Percentiles rank a stretch among this genome's conserved stretches.
These are phyloP conservation scores for Plasmodium gaboni DNA, from an alignment of 169 alveolate genomes.

Conservation along the genomic window DNA sequence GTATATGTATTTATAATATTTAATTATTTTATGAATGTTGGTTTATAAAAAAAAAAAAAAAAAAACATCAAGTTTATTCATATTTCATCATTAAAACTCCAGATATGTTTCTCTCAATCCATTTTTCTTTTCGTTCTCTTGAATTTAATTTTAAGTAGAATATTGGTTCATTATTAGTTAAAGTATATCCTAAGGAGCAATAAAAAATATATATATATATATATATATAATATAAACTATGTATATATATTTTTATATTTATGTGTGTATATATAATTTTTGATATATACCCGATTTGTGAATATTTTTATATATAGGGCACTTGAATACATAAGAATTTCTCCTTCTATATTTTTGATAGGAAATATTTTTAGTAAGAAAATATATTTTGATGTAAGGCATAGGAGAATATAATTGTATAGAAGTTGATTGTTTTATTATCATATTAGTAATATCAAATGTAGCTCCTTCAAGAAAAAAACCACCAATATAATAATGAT, in stretches of 20 bases:
- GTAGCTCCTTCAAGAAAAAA: conserved; percentile 60
- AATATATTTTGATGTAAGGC: conserved; percentile 51
- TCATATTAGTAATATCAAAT: conserved; percentile 45
- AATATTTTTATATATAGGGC: conserved; percentile 68
- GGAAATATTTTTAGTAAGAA: conserved; percentile 31
- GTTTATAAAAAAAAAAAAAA: background rate
- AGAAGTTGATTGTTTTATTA: conserved; percentile 47
- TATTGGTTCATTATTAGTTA: conserved; percentile 47
- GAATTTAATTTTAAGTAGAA: conserved; percentile 64
- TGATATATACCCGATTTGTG: conserved; percentile 41
- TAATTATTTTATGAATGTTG: background rate
- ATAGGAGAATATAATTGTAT: conserved; percentile 59
- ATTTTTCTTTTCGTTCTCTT: conserved; percentile 59
- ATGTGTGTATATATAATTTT: background rate
- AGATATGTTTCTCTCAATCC: conserved; percentile 67
- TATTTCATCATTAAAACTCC: conserved; percentile 55
- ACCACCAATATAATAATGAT: conserved; percentile 58
- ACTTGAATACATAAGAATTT: conserved; percentile 33
- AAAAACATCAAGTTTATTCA: background rate
- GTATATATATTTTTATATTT: background rate
- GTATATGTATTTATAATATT: background rate
- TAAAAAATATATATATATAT: background rate
- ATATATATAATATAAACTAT: background rate
- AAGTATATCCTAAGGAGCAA: conserved; percentile 22
- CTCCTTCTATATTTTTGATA: background rate